Evolutionary conservation across 805 yeast species (phyloP).

Genomic region (Myxozyma neglecta): DNA sequence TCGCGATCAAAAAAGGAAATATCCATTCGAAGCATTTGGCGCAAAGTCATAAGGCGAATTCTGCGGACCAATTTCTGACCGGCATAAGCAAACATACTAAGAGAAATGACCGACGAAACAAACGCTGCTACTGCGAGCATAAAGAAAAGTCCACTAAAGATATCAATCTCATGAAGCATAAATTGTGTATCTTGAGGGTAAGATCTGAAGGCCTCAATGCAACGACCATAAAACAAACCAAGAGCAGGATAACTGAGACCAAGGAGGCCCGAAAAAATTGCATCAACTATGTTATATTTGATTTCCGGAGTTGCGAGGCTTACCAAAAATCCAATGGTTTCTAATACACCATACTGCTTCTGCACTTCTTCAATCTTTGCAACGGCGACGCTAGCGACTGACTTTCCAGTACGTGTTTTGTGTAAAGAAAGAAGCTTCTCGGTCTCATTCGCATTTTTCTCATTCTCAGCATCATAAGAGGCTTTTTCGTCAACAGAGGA

Average conservation of each 20-base stretch:
- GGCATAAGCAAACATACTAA: constrained; percentile 28
- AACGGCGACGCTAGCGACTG: constrained; percentile 1
- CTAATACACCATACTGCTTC: constrained; percentile 8
- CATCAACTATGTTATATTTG: constrained; percentile 22
- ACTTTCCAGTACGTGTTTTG: constrained; percentile 19
- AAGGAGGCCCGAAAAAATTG: constrained; percentile 24
- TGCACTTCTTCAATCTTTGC: constrained; percentile 8
- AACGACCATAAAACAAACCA: constrained; percentile 31
- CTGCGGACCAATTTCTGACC: constrained; percentile 34
- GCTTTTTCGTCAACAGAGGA: constrained; percentile 15
- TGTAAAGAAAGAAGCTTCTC: constrained; percentile 9
- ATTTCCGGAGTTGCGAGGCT: constrained; percentile 17
- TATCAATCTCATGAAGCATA: constrained; percentile 24
- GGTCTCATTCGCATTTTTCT: constrained; percentile 9
- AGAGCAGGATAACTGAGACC: constrained; percentile 30
- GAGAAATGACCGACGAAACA: constrained; percentile 21
- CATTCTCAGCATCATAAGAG: constrained; percentile 11
- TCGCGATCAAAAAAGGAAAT: constrained; percentile 37
- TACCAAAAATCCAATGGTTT: constrained; percentile 24
- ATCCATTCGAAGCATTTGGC: constrained; percentile 37
- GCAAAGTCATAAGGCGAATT: constrained; percentile 34
- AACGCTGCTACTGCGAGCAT: constrained; percentile 25
- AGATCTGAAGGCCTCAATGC: constrained; percentile 29
- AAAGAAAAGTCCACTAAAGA: constrained; percentile 30
- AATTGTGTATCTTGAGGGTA: constrained; percentile 25